These are phyloP conservation scores for Phytophthora sansomeana DNA, from an alignment of 352 stramenopile species.

Conservation along the genomic window DNA sequence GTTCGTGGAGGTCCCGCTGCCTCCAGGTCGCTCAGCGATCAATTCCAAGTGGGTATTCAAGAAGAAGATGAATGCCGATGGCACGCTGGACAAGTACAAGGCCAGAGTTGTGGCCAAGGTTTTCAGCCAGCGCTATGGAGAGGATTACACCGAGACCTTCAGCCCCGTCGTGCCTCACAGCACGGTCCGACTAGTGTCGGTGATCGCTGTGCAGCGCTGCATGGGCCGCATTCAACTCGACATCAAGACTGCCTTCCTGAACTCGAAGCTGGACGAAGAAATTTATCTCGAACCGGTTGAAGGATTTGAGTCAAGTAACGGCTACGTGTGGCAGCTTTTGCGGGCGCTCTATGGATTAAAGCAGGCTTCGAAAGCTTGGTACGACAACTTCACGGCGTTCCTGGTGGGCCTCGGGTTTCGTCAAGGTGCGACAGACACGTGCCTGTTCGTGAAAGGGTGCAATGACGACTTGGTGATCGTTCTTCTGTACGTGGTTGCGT, in stretches of 20 bases:
- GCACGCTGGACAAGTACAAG: conserved; percentile 45
- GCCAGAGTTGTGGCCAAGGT: conserved; percentile 37
- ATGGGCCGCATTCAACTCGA: conserved; percentile 15
- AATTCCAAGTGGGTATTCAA: conserved; percentile 24
- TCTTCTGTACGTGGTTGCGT: too few relatives aligned
- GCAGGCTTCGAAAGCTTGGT: conserved; percentile 35
- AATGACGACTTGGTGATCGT: too few relatives aligned
- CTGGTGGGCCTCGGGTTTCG: too few relatives aligned
- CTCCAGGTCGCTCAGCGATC: neutral
- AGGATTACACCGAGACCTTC: too few relatives aligned
- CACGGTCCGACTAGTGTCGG: too few relatives aligned
- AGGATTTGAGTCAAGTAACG: conserved; percentile 1
- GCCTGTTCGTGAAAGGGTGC: too few relatives aligned
- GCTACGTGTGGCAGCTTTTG: conserved; percentile 16
- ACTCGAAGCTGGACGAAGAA: conserved; percentile 5
- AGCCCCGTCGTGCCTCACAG: too few relatives aligned
- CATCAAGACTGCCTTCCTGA: conserved; percentile 21
- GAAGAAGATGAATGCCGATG: conserved; percentile 19
- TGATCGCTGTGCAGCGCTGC: neutral
- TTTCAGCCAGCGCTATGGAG: conserved; percentile 17
- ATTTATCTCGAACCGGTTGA: conserved; percentile 7
- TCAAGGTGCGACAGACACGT: too few relatives aligned
- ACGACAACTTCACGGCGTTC: conserved; percentile 20
- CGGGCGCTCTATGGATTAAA: conserved; percentile 37
- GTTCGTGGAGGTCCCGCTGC: conserved; percentile 11